These are phyloP conservation scores for Ganoderma resinaceum DNA, from an alignment of 1,284 basidiomycete species.

Conservation along the genomic window DNA sequence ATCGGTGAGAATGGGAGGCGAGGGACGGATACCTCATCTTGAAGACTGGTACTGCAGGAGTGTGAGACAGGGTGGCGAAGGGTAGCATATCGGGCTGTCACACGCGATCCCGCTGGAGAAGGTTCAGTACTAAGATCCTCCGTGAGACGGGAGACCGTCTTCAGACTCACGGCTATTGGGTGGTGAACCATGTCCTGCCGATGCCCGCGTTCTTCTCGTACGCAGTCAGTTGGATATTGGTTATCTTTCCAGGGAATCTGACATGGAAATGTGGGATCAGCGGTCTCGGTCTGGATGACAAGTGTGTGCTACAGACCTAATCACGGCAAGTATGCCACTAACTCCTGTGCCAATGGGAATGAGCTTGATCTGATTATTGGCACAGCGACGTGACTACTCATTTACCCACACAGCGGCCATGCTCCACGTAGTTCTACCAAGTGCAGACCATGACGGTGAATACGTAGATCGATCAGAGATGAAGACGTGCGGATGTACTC, in stretches of 20 bases:
- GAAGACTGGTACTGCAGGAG: slow-evolving; percentile 60
- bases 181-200: slow-evolving; percentile 63
- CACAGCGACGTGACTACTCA: too few relatives aligned
- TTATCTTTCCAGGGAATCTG: slow-evolving; percentile 58
- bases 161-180: slow-evolving; percentile 39
- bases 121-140: background rate
- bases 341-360: slow-evolving; percentile 61
- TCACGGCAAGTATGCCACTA: slow-evolving; percentile 61
- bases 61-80: background rate
- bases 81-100: slow-evolving; percentile 49
- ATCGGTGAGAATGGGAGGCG: too few relatives aligned
- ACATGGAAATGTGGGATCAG: background rate
- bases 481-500: too few relatives aligned
- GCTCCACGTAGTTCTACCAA: too few relatives aligned
- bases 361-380: too few relatives aligned
- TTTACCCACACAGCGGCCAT: too few relatives aligned
- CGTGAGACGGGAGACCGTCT: background rate
- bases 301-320: slow-evolving; percentile 41
- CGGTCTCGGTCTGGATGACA: too few relatives aligned
- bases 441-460: too few relatives aligned
- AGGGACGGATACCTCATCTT: slow-evolving; percentile 47
- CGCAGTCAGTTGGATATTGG: slow-evolving; percentile 58
- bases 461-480: too few relatives aligned
- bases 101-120: slow-evolving; percentile 56
- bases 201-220: slow-evolving; percentile 63